These are phyloP conservation scores for Calonectria pseudoturangicola DNA, from an alignment of 2,329 filamentous ascomycete species.

Conservation along the genomic window DNA sequence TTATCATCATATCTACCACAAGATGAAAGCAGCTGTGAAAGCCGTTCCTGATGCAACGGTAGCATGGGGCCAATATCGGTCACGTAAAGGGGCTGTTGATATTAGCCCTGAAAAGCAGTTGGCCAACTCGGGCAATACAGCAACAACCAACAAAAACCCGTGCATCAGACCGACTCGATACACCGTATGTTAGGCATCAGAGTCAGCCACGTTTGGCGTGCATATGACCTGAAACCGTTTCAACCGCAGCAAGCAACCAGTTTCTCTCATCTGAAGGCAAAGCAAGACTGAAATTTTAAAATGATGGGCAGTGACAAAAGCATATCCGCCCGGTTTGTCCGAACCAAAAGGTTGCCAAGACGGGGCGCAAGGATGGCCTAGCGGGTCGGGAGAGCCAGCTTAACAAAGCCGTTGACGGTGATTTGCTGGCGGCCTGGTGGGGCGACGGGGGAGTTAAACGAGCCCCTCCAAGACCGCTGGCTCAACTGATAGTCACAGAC, in stretches of 20 bases:
- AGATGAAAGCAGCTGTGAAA: not conserved
- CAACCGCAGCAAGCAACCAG: not conserved
- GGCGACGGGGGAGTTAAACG: slow-evolving; percentile 5
- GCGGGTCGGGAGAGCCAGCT: slow-evolving; percentile 1
- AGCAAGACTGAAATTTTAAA: slow-evolving; percentile 18
- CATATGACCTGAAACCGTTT: slow-evolving; percentile 22
- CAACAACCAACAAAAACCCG: slow-evolving; percentile 7
- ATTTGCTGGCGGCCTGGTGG: slow-evolving; percentile 5
- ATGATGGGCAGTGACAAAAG: slow-evolving; percentile 21
- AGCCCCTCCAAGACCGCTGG: not conserved
- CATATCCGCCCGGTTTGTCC: slow-evolving; percentile 26
- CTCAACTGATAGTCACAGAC: slow-evolving; percentile 23
- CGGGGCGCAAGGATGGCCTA: slow-evolving; percentile 6
- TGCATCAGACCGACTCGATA: slow-evolving; percentile 1
- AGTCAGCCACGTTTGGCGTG: not conserved
- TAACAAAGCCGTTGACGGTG: not conserved
- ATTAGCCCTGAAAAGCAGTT: slow-evolving; percentile 1
- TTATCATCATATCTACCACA: not conserved
- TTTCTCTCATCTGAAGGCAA: not conserved
- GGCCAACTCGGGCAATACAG: not conserved
- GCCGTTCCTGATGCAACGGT: slow-evolving; percentile 4
- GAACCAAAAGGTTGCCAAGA: slow-evolving; percentile 23
- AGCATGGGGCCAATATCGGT: not conserved
- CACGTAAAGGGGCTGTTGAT: slow-evolving; percentile 3
- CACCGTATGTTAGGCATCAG: slow-evolving; percentile 5